A percentile compares a stretch with the other conserved stretches of the same genome.
phyloP scores from a whole-genome alignment of 2,329 filamentous ascomycete species.

The Fusarium proliferatum region DNA sequence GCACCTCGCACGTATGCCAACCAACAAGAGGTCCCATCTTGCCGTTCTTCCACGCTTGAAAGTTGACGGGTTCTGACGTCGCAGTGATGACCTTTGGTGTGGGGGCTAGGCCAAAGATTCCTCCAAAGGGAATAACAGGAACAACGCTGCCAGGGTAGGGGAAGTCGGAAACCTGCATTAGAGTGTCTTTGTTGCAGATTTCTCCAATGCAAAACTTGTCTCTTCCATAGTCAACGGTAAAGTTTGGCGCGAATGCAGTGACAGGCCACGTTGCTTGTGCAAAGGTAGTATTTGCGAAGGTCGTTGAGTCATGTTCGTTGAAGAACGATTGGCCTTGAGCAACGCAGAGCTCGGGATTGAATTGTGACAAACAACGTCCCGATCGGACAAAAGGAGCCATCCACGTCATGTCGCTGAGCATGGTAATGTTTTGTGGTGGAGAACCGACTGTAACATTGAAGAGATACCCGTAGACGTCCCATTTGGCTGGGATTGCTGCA shows the following conservation, averaged over 20 bases:
- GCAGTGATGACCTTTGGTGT: background rate
- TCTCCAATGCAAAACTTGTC: background rate
- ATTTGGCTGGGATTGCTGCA: background rate
- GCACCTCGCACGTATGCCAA: background rate
- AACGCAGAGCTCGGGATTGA: background rate
- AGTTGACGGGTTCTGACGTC: background rate
- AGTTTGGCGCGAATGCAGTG: background rate
- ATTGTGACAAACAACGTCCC: background rate
- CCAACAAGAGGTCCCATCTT: slow-evolving; percentile 2
- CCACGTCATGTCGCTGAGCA: slow-evolving; percentile 8
- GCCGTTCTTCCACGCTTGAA: background rate
- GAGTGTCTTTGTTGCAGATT: background rate
- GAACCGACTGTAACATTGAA: background rate
- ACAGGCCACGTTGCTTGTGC: background rate
- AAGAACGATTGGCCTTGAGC: background rate
- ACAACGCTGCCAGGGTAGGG: background rate
- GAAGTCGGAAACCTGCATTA: slow-evolving; percentile 3
- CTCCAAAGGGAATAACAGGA: background rate
- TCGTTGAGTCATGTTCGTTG: background rate
- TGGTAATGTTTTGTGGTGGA: background rate
- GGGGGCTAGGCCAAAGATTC: slow-evolving; percentile 3
- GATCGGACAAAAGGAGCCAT: slow-evolving; percentile 8
- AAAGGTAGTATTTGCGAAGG: background rate
- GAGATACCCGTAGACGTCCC: background rate
- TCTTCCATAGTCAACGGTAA: slow-evolving; percentile 2